A percentile compares a stretch with the other conserved stretches of the same genome.
phyloP scores from a whole-genome alignment of 805 yeast genomes.

The Osmozyma mogii region DNA sequence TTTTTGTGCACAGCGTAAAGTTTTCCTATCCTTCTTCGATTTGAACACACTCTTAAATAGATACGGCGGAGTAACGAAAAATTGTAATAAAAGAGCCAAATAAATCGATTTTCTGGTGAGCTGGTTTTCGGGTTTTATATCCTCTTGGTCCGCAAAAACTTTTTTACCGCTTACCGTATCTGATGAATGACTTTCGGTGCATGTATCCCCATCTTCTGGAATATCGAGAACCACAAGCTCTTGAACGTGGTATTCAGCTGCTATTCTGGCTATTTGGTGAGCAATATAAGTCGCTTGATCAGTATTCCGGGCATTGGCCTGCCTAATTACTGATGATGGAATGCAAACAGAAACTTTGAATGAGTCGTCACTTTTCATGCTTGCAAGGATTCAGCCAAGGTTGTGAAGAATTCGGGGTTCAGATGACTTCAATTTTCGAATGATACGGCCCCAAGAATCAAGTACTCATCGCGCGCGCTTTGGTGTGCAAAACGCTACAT shows the following conservation, averaged over 20 bases:
- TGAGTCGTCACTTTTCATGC: no score
- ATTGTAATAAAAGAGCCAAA: conserved; percentile 68
- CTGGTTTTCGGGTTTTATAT: conserved; percentile 9
- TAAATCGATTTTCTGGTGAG: conserved; percentile 32
- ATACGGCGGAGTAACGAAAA: conserved; percentile 79
- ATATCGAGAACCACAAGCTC: conserved; percentile 70
- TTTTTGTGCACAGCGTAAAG: conserved; percentile 56
- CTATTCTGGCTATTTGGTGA: conserved; percentile 73
- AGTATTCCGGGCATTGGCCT: conserved; percentile 49
- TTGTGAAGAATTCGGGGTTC: no score
- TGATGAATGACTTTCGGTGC: conserved; percentile 13
- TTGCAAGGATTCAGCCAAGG: no score
- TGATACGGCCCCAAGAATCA: no score
- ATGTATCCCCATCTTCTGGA: conserved; percentile 19
- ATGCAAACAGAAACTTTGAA: no score
- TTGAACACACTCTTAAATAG: conserved; percentile 56
- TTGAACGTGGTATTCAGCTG: conserved; percentile 59
- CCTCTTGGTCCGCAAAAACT: conserved; percentile 6
- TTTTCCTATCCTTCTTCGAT: conserved; percentile 30
- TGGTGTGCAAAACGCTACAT: no score
- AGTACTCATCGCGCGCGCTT: no score
- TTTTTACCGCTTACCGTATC: conserved; percentile 10
- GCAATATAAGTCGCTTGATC: conserved; percentile 68
- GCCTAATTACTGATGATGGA: conserved; percentile 58
- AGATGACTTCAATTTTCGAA: no score